Conservation (phyloP, 768 basidiomycete genomes). For the Pleurotus pulmonarius region DNA sequence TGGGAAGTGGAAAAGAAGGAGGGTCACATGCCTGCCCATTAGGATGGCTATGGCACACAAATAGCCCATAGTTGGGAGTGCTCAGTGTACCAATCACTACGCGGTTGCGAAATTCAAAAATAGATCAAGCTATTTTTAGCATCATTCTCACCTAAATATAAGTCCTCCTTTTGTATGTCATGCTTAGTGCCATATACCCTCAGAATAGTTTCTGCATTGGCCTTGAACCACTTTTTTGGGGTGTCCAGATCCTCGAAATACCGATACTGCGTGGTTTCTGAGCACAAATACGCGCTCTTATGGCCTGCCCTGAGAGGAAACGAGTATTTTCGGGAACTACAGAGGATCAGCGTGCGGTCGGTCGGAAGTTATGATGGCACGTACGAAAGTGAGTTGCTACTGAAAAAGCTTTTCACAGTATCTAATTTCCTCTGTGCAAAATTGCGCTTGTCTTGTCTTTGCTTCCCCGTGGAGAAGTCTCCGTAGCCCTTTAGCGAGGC, state of each 20-base stretch:
- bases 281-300: constrained; percentile 61
- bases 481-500: constrained; percentile 68
- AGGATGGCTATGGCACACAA: constrained; percentile 70
- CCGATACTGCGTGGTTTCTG: constrained; percentile 66
- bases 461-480: constrained; percentile 40
- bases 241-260: constrained; percentile 62
- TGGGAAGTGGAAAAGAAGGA: background rate
- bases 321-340: constrained; percentile 40
- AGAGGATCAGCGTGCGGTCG: constrained; percentile 11
- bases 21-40: constrained; percentile 44
- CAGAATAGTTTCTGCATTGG: constrained; percentile 63
- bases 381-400: constrained; percentile 22
- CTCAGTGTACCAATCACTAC: constrained; percentile 67
- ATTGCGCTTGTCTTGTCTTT: constrained; percentile 55
- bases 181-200: constrained; percentile 45
- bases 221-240: constrained; percentile 71
- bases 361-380: too few species aligned
- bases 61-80: constrained; percentile 68
- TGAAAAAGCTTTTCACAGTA: constrained; percentile 47
- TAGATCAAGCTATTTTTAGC: background rate
- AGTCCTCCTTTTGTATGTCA: constrained; percentile 53
- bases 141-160: constrained; percentile 42
- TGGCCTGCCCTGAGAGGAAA: constrained; percentile 63
- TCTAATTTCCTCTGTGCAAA: constrained; percentile 57
- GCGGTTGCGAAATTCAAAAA: background rate